Evolutionary conservation across 441 rosid genomes (phyloP).

Genomic region (Gossypium laxum): DNA sequence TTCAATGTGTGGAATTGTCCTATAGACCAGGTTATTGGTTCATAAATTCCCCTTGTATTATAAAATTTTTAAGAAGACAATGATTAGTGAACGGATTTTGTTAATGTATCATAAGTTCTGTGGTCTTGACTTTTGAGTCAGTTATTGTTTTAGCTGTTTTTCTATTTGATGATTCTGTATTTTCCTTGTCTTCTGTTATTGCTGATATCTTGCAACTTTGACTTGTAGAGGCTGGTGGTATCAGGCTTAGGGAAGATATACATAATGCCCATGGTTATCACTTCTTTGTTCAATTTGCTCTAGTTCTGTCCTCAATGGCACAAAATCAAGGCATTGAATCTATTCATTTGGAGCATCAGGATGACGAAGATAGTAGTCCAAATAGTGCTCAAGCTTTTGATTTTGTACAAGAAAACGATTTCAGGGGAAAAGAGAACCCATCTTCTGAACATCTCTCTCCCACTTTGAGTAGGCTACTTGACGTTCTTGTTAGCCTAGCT

Average conservation of each 20-base stretch:
- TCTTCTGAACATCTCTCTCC: slow-evolving; percentile 51
- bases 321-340: slow-evolving; percentile 34
- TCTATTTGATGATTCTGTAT: slow-evolving; percentile 6
- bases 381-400: slow-evolving; percentile 30
- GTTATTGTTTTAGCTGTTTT: background rate
- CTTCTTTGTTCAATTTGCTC: slow-evolving; percentile 95
- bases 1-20: slow-evolving; percentile 94
- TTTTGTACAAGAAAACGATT: slow-evolving; percentile 23
- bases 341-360: slow-evolving; percentile 23
- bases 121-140: slow-evolving; percentile 5
- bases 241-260: slow-evolving; percentile 94
- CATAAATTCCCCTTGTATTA: slow-evolving; percentile 10
- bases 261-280: slow-evolving; percentile 99
- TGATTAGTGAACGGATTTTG: background rate
- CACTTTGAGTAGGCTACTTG: slow-evolving; percentile 85
- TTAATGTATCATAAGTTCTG: slow-evolving; percentile 5
- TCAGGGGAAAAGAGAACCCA: slow-evolving; percentile 39
- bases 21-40: slow-evolving; percentile 77
- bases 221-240: slow-evolving; percentile 82
- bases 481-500: slow-evolving; percentile 90
- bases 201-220: slow-evolving; percentile 35
- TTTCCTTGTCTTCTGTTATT: slow-evolving; percentile 11
- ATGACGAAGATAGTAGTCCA: slow-evolving; percentile 26
- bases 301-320: slow-evolving; percentile 66
- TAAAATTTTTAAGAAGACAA: background rate